Percentiles rank a stretch among this genome's conserved stretches.
phyloP scores from a whole-genome alignment of 2,329 filamentous ascomycete species.

The Allantophomopsis cytisporea region DNA sequence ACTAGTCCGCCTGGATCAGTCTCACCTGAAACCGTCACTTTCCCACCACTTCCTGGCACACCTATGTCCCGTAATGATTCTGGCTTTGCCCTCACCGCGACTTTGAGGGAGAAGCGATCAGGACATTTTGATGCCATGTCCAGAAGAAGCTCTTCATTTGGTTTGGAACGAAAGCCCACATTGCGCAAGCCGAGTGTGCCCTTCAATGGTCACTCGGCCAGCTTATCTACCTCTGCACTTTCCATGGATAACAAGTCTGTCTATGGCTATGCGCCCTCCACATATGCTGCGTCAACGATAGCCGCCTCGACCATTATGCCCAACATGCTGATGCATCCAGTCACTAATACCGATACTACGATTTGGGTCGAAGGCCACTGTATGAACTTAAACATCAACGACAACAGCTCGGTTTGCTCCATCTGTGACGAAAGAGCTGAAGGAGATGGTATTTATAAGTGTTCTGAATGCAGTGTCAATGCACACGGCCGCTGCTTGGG shows the following conservation, averaged over 20 bases:
- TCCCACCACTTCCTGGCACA: constrained; percentile 62
- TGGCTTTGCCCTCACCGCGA: constrained; percentile 74
- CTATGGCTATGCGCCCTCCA: constrained; percentile 63
- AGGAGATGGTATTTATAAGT: constrained; percentile 60
- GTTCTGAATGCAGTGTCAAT: constrained; percentile 45
- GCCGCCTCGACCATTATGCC: constrained; percentile 82
- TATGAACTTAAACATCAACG: constrained; percentile 49
- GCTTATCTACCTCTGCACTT: constrained; percentile 54
- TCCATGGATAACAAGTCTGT: constrained; percentile 22
- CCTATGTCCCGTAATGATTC: constrained; percentile 85
- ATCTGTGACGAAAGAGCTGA: constrained; percentile 62
- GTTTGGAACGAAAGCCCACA: constrained; percentile 56
- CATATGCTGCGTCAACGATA: constrained; percentile 75
- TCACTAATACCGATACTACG: constrained; percentile 63
- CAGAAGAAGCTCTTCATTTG: constrained; percentile 90
- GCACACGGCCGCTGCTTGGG: constrained; percentile 48
- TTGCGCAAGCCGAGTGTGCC: constrained; percentile 59
- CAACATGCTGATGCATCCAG: constrained; percentile 66
- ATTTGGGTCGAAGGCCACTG: constrained; percentile 82
- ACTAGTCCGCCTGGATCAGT: constrained; percentile 50
- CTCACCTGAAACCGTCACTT: constrained; percentile 67
- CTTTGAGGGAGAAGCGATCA: constrained; percentile 84
- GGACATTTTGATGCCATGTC: constrained; percentile 68
- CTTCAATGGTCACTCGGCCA: constrained; percentile 53
- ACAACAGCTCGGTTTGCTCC: constrained; percentile 48